phyloP scores from a whole-genome alignment of 78 protist species.

The Capsaspora owczarzaki region DNA sequence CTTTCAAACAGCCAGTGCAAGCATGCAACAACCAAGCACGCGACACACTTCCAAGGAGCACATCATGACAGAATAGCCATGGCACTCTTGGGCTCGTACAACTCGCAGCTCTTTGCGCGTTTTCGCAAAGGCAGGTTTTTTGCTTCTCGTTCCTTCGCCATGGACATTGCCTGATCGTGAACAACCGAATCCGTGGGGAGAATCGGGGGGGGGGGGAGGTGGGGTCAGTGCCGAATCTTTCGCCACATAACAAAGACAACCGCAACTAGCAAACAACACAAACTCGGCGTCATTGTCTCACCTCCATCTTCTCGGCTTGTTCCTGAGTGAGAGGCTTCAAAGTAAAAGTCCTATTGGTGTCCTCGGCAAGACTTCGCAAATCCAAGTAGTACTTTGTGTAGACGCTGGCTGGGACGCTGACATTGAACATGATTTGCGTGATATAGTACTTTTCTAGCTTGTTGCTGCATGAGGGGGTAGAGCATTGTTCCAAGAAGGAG shows the following conservation, averaged over 20 bases:
- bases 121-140: neutral
- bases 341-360: neutral
- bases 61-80: too few relatives aligned
- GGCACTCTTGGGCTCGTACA: too few relatives aligned
- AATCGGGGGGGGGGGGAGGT: neutral
- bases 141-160: neutral
- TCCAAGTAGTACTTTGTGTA: constrained; percentile 43
- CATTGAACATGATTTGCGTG: neutral
- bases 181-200: neutral
- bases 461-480: neutral
- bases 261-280: neutral
- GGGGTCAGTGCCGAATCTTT: neutral
- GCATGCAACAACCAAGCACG: too few relatives aligned
- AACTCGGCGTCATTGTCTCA: neutral
- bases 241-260: neutral
- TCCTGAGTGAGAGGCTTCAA: neutral
- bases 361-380: neutral
- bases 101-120: neutral
- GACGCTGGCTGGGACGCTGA: neutral
- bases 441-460: neutral
- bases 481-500: neutral
- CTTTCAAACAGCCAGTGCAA: too few relatives aligned
- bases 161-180: neutral
- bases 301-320: constrained; percentile 1
- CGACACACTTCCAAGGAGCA: too few relatives aligned